Conservation (phyloP, 768 basidiomycete genomes). For the Tulasnella sp. region DNA sequence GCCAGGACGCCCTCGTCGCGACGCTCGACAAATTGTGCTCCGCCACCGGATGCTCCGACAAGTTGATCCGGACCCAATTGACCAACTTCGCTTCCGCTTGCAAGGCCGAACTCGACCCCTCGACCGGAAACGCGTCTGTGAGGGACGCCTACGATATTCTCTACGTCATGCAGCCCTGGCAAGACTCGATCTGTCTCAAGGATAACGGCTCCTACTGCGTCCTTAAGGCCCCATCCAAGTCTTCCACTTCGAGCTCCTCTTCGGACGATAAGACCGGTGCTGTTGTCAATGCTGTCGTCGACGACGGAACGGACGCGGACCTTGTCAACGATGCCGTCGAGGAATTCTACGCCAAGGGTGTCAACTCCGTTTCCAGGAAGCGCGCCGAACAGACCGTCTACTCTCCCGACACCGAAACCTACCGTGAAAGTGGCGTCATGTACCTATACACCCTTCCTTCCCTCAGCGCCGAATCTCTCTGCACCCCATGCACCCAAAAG, state of each 20-base stretch:
- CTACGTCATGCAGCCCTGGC: constrained; percentile 65
- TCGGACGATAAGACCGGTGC: constrained; percentile 35
- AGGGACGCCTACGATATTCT: constrained; percentile 71
- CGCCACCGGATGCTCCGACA: constrained; percentile 41
- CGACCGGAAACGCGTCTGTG: constrained; percentile 47
- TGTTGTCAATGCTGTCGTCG: constrained; percentile 35
- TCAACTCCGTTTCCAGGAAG: constrained; percentile 27
- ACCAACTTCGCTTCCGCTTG: constrained; percentile 69
- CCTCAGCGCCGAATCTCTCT: constrained; percentile 53
- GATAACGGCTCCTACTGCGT: constrained; percentile 69
- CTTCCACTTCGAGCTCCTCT: constrained; percentile 31
- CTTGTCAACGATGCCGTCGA: constrained; percentile 30
- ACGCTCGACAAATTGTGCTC: constrained; percentile 53
- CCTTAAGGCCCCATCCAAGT: constrained; percentile 45
- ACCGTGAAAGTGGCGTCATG: constrained; percentile 48
- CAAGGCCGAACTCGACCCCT: constrained; percentile 58
- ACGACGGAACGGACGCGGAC: constrained; percentile 25
- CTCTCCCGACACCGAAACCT: constrained; percentile 46
- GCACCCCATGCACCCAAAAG: constrained; percentile 76
- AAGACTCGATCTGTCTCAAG: constrained; percentile 68
- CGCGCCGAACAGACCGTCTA: constrained; percentile 22
- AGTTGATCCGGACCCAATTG: constrained; percentile 57
- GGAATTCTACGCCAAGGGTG: constrained; percentile 25
- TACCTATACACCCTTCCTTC: constrained; percentile 72
- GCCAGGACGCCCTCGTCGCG: constrained; percentile 42